Evolutionary conservation across 1,284 basidiomycete genomes (phyloP), one percentile per base, ranked within the genome.

Genomic region (Wallemia ichthyophaga): DNA sequence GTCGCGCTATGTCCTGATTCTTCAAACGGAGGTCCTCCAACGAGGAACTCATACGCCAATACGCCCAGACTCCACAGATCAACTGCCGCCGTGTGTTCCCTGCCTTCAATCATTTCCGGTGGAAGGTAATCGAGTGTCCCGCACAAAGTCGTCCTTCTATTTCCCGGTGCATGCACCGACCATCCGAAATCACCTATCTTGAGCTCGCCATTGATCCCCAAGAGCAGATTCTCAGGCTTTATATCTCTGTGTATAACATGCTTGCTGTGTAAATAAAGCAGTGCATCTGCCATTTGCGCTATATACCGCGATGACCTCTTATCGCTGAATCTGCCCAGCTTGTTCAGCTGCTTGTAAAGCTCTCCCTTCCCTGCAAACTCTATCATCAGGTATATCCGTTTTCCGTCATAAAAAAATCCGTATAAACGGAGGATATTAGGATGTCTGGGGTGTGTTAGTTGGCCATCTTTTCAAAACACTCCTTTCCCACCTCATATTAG

Each of bases 181-280:
- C 94, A 98, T 5, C 94, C 94, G 70, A 99, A 98, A 70, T 98
- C 94, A 3, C 81, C 94, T 63, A 99, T 95, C 76, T 99, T 98
- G 63, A 99, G 75, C 68, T 98, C 92, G 55, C 92, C 94, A 64
- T 89, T 85, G 66, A 98, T 80, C 17, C 91, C 92, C 9, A 99
- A 73, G 7, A 99, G 75, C 58, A 99, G 71, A 68, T 99, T 99
- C 72, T 96, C 94, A 0, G 94, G 94, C 71, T 98, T 99, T 74
- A 98, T 99, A 67, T 99, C 94, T 25, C 94, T 81, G 68, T 99
- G 94, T 61, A 98, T 98, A 64, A 98, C 87, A 67, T 98, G 91
- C 69, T 98, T 98, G 60, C 76, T 74, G 69, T 99, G 94, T 1
- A 98, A 76, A 68, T 99, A 99, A 9, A 74, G 74, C 55, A 98